Base-by-base conservation (phyloP, 306 rosid genomes). In the Calophaca sinica region DNA sequence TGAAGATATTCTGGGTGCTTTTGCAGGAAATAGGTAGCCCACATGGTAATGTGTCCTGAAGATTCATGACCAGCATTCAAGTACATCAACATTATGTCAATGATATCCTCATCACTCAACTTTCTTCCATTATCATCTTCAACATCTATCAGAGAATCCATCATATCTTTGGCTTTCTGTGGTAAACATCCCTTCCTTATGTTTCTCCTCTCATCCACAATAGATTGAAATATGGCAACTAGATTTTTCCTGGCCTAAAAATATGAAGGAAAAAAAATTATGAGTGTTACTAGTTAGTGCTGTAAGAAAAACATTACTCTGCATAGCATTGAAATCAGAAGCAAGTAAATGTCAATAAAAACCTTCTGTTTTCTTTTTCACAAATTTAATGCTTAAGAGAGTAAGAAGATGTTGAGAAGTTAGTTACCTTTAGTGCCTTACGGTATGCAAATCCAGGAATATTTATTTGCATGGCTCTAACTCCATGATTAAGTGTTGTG, bases 31-130 rank as follows among this genome's bases (percentile, higher is more conserved):
- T 70, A 31, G 14, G 84, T 62, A 2, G 97, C 84, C 98, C 98
- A 94, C 98, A 94, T 91, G 2, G 91, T 87, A 9, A 77, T 94
- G 68, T 94, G 98, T 4, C 96, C 98, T 0, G 97, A 94, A 77
- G 98, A 94, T 48, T 94, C 98, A 74, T 94, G 98, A 38, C 98
- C 98, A 0, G 97, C 98, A 57, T 94, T 94, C 82, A 94, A 79
- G 82, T 94, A 94, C 98, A 94, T 94, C 36, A 94, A 9, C 84
- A 94, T 75, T 42, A 91, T 60, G 76, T 94, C 97, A 51, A 94
- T 91, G 36, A 94, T 86, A 14, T 86, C 90, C 12, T 86, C 94
- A 66, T 94, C 90, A 2, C 60, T 35, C 68, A 94, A 64, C 49
- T 80, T 91, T 70, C 88, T 82, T 14, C 98, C 94, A 75, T 84